phyloP scores from a whole-genome alignment of 2,329 filamentous ascomycete species.

The Fonsecaea pugnacius region DNA sequence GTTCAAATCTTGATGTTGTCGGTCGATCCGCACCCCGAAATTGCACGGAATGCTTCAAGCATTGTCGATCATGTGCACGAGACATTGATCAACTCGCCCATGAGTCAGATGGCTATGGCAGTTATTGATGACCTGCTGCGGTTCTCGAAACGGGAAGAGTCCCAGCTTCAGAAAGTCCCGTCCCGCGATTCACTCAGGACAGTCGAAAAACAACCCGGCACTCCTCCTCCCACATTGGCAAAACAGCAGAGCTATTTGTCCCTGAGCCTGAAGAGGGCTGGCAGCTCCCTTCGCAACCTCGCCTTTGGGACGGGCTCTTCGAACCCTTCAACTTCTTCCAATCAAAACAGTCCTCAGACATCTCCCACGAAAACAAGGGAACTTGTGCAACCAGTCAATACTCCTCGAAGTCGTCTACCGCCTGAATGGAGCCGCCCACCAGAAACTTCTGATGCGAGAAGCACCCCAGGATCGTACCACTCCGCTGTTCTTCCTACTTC shows the following conservation, averaged over 20 bases:
- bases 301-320: conserved; percentile 52
- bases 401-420: conserved; percentile 56
- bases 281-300: conserved; percentile 67
- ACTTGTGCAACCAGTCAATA: conserved; percentile 40
- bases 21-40: conserved; percentile 91
- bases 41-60: conserved; percentile 80
- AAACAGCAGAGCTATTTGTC: conserved; percentile 66
- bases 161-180: conserved; percentile 33
- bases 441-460: conserved; percentile 73
- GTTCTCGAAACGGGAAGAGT: conserved; percentile 32
- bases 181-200: conserved; percentile 34
- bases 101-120: conserved; percentile 70
- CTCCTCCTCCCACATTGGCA: conserved; percentile 54
- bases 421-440: conserved; percentile 68
- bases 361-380: conserved; percentile 36
- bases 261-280: conserved; percentile 64
- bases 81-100: conserved; percentile 74
- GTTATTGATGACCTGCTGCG: conserved; percentile 72
- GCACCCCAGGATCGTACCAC: conserved; percentile 72
- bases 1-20: conserved; percentile 88
- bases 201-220: conserved; percentile 43
- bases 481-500: conserved; percentile 78
- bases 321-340: conserved; percentile 43
- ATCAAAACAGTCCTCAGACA: conserved; percentile 40
- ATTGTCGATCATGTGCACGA: conserved; percentile 86